Evolutionary conservation across 2,329 filamentous ascomycete species (phyloP).

Genomic region (Aspergillus fumigatus): DNA sequence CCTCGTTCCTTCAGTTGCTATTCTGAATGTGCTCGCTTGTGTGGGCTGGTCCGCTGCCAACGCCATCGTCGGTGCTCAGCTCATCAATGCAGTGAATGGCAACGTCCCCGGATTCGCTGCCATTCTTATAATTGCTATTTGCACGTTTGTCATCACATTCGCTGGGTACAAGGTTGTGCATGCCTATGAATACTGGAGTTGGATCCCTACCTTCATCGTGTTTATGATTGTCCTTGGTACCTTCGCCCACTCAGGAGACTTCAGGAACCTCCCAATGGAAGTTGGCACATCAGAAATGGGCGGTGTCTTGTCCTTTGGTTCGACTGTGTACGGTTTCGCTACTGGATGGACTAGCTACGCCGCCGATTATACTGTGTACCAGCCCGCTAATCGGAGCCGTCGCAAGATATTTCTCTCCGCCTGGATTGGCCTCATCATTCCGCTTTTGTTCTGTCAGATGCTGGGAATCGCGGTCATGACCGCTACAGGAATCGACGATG

Average conservation of each 20-base stretch:
- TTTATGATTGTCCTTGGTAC: conserved; percentile 67
- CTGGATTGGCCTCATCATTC: conserved; percentile 64
- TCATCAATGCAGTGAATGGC: conserved; percentile 68
- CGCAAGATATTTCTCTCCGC: conserved; percentile 64
- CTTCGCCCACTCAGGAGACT: conserved; percentile 64
- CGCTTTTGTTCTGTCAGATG: conserved; percentile 69
- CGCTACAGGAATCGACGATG: conserved; percentile 53
- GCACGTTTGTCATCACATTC: conserved; percentile 65
- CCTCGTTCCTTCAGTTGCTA: conserved; percentile 47
- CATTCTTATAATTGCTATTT: conserved; percentile 66
- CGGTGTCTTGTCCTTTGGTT: conserved; percentile 59
- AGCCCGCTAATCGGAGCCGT: conserved; percentile 58
- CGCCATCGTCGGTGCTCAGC: conserved; percentile 72
- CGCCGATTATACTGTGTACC: conserved; percentile 77
- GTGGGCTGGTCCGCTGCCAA: conserved; percentile 75
- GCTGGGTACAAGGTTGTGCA: conserved; percentile 75
- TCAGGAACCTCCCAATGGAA: conserved; percentile 58
- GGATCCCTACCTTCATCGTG: conserved; percentile 68
- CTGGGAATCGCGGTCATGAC: conserved; percentile 67
- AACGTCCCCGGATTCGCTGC: conserved; percentile 68
- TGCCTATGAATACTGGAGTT: conserved; percentile 69
- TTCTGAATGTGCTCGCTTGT: conserved; percentile 67
- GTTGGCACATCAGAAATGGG: conserved; percentile 58
- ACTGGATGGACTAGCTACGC: conserved; percentile 72
- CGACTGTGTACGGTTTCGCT: conserved; percentile 63